These are phyloP conservation scores for Monosporozyma aquatica DNA, from an alignment of 805 yeast species.

Conservation along the genomic window DNA sequence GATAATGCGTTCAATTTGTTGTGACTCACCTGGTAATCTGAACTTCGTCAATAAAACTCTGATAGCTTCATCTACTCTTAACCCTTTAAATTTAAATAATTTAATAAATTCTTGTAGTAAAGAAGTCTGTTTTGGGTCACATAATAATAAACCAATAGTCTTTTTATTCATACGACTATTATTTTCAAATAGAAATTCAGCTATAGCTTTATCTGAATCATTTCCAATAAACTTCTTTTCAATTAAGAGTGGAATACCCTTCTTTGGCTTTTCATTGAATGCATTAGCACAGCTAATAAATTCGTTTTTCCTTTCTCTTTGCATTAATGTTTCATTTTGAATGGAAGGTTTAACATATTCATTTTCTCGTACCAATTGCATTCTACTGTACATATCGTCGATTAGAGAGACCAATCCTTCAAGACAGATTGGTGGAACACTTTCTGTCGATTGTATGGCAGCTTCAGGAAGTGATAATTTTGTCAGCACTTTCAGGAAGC, in stretches of 20 bases:
- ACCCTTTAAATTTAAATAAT: constrained; percentile 62
- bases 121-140: constrained; percentile 59
- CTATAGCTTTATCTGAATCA: constrained; percentile 52
- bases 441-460: constrained; percentile 67
- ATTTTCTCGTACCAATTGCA: constrained; percentile 17
- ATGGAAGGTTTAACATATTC: constrained; percentile 17
- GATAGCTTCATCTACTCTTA: constrained; percentile 89
- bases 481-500: constrained; percentile 61
- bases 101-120: constrained; percentile 57
- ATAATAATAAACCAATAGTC: constrained; percentile 74
- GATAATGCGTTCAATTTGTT: constrained; percentile 86
- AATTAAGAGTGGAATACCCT: constrained; percentile 59
- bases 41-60: constrained; percentile 73
- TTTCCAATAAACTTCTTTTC: constrained; percentile 54
- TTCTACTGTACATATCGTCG: constrained; percentile 47
- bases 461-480: constrained; percentile 79
- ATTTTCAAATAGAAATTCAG: constrained; percentile 64
- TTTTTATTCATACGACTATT: constrained; percentile 82
- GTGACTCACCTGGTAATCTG: constrained; percentile 95
- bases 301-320: constrained; percentile 50
- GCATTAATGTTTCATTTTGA: constrained; percentile 19
- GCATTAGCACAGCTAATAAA: constrained; percentile 66
- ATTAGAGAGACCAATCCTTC: constrained; percentile 76
- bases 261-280: constrained; percentile 71
- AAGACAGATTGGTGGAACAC: constrained; percentile 86